These are phyloP conservation scores for Exutisphaerella laricina DNA, from an alignment of 2,329 filamentous ascomycete species.

Conservation along the genomic window DNA sequence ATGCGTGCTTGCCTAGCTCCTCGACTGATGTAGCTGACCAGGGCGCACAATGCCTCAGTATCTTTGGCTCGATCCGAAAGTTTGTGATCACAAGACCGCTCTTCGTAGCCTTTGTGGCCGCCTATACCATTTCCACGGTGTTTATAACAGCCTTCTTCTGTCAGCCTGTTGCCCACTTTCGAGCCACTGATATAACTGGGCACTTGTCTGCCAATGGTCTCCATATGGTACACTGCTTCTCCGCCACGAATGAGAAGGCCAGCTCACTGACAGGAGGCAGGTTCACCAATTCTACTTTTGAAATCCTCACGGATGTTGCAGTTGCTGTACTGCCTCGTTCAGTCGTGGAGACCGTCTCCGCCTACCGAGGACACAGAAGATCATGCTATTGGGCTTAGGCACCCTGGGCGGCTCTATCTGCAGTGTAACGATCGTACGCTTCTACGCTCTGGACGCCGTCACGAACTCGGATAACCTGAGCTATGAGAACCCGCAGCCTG, in stretches of 20 bases:
- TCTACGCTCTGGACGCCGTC: conserved; percentile 23
- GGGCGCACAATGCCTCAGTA: conserved; percentile 9
- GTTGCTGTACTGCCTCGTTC: conserved; percentile 31
- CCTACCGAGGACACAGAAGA: conserved; percentile 27
- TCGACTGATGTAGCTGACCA: not conserved
- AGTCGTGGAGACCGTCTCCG: conserved; percentile 26
- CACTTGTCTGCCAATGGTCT: conserved; percentile 17
- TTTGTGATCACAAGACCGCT: conserved; percentile 7
- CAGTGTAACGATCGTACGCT: conserved; percentile 27
- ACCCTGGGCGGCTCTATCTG: conserved; percentile 29
- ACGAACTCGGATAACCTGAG: conserved; percentile 20
- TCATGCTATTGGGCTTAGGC: conserved; percentile 30
- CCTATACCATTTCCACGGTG: not conserved
- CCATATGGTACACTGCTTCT: conserved; percentile 18
- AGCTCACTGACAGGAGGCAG: conserved; percentile 1
- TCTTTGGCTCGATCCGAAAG: conserved; percentile 9
- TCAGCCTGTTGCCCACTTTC: conserved; percentile 15
- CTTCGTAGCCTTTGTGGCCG: not conserved
- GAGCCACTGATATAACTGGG: conserved; percentile 11
- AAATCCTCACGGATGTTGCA: conserved; percentile 32
- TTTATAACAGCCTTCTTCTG: conserved; percentile 2
- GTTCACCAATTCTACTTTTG: conserved; percentile 25
- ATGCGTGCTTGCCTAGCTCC: no score
- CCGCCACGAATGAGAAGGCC: not conserved
- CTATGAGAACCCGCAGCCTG: conserved; percentile 26